Evolutionary conservation across 2,329 filamentous ascomycete species (phyloP), one percentile per base, ranked within the genome.

Genomic region (Rhexocercosporidium sp.): DNA sequence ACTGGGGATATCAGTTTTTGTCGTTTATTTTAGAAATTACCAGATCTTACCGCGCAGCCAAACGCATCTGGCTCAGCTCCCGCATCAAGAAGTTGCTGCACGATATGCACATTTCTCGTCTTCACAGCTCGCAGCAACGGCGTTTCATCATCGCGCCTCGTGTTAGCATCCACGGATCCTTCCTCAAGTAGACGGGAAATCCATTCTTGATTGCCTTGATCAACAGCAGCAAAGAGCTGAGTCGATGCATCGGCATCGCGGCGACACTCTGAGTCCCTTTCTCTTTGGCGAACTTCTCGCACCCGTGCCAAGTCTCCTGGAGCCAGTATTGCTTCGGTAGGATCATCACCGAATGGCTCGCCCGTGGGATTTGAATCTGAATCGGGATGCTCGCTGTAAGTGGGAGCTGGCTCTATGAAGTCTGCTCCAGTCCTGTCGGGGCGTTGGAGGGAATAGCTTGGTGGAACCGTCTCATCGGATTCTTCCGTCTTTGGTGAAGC

Each of bases 31-130:
- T 37, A 2, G 8, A 37, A 11, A 11, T 11, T 11, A 37, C 29
- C 8, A 37, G n/a, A 8, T 64, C 64, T 47, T 56, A 71, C 69
- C 25, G 49, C 62, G n/a, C 25, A 49, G 5, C 68, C 66, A 49
- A 66, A 66, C 2, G 46, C 66, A 41, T 71, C 57, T 9, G 20
- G 37, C 7, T 70, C 66, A 12, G 68, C 69, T 51, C 69, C 69
- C 1, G 63, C 34, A 22, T 65, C 46, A 9, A 71, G 25, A 3
- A 71, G 46, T 7, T 62, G 51, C 47, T 64, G 34, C 14, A 67
- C 66, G 27, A 70, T 53, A 16, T 37, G 31, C 8, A 66, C 31
- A 57, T 70, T 68, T 16, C 54, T 68, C 14, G 31, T 47, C 9
- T 41, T 49, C 12, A 70, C 49, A 20, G 69, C 69, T 14, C 22